Evolutionary conservation across 2,329 filamentous ascomycete genomes (phyloP).

Genomic region (Cytospora chrysosperma): DNA sequence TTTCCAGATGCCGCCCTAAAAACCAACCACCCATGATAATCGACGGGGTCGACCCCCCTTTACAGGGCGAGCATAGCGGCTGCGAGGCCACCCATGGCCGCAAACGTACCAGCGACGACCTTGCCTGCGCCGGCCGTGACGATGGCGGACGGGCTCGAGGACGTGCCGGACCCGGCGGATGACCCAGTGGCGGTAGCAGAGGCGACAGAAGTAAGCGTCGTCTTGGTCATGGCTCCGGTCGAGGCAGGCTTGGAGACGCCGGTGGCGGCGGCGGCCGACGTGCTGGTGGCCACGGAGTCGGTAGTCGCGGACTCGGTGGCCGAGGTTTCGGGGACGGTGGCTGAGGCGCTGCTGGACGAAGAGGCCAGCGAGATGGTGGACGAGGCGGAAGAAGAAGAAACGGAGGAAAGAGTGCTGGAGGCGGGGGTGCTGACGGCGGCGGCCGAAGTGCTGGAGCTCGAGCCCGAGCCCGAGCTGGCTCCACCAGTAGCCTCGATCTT

Average conservation of each 20-base stretch:
- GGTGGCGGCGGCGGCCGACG: conserved; percentile 29
- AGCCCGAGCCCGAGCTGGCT: conserved; percentile 25
- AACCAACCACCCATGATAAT: not conserved
- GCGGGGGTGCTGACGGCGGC: conserved; percentile 29
- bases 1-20: not conserved
- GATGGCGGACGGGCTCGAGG: conserved; percentile 9
- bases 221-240: conserved; percentile 23
- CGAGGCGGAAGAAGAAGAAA: conserved; percentile 14
- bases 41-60: conserved; percentile 26
- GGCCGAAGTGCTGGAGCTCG: conserved; percentile 25
- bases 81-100: conserved; percentile 41
- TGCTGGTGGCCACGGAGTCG: conserved; percentile 17
- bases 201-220: conserved; percentile 22
- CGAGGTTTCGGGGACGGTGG: conserved; percentile 26
- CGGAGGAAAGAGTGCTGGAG: conserved; percentile 28
- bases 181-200: conserved; percentile 17
- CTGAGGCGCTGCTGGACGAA: conserved; percentile 30
- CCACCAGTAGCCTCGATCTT: conserved; percentile 41
- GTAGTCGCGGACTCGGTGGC: conserved; percentile 26
- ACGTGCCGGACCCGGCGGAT: conserved; percentile 11
- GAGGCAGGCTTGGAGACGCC: conserved; percentile 25
- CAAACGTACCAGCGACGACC: conserved; percentile 39
- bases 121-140: conserved; percentile 31
- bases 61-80: conserved; percentile 46
- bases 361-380: conserved; percentile 27